phyloP scores from a whole-genome alignment of 768 basidiomycete genomes.

The Roridomyces roridus region DNA sequence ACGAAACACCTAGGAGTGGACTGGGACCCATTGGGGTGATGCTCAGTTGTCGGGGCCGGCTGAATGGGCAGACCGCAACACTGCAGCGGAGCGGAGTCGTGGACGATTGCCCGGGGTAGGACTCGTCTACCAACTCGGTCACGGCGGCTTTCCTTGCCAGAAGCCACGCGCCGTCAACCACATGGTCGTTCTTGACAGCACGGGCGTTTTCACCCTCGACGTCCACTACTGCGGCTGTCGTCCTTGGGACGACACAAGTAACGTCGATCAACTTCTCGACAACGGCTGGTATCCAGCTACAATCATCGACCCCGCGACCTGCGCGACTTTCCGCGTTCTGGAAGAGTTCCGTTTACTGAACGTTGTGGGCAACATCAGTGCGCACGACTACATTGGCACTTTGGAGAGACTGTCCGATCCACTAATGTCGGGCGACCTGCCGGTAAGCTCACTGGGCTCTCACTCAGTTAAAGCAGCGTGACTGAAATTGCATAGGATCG shows the following conservation, averaged over 20 bases:
- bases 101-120: background rate
- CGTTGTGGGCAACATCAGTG: slow-evolving; percentile 15
- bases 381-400: slow-evolving; percentile 3
- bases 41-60: too few relatives aligned
- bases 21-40: slow-evolving; percentile 8
- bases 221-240: slow-evolving; percentile 18
- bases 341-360: slow-evolving; percentile 19
- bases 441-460: background rate
- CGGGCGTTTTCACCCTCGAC: slow-evolving; percentile 11
- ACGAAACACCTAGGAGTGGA: slow-evolving; percentile 17
- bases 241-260: background rate
- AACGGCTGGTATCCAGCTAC: slow-evolving; percentile 24
- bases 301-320: slow-evolving; percentile 13
- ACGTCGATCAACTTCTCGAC: background rate
- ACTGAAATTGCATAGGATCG: slow-evolving; percentile 1
- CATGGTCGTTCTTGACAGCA: slow-evolving; percentile 17
- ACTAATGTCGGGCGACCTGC: background rate
- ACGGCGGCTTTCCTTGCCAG: slow-evolving; percentile 8
- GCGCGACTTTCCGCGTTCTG: slow-evolving; percentile 2
- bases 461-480: too few relatives aligned
- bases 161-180: background rate
- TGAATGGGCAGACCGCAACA: too few relatives aligned
- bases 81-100: too few relatives aligned
- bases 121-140: slow-evolving; percentile 23
- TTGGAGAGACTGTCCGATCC: slow-evolving; percentile 1